Base-by-base conservation (phyloP, 2,329 filamentous ascomycete genomes). In the Sporothrix sp. region DNA sequence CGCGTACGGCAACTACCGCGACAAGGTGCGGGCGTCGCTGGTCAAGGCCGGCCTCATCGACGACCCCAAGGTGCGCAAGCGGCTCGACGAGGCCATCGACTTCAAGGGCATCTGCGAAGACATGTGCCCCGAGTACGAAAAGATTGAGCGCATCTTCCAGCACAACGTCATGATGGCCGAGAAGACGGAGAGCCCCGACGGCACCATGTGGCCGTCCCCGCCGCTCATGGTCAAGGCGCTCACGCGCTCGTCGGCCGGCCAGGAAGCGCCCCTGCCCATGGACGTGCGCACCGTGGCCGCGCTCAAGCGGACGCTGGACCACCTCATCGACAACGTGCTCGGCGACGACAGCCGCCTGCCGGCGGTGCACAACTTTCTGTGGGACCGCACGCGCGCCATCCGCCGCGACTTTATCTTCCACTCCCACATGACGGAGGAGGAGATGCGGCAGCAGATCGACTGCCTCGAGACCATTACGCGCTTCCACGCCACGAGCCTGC, bases 381-480 rank as follows among this genome's bases (percentile, higher is more conserved):
- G 82, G 80, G 81, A 85, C 60, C 72, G 82, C 38, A 84, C 81
- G 20, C 71, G 82, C 52, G 80, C 80, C 8, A 79, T 85, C 51
- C 77, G 82, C 21, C 76, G 81, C 54, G 82, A 85, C 60, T 82
- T 85, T 58, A 79, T 79, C 16, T 82, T 84, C 53, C 81, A 85
- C 55, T 81, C 80, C 4, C 73, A 74, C 48, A 72, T 84, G 65
- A 73, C 69, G 3, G 61, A 71, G 2, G 70, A 76, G 2, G 80
- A 84, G 57, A 71, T 80, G 60, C 70, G 68, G 23, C 71, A 75
- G 18, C 73, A 82, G 56, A 71, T 84, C 9, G 80, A 82, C 59
- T 79, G 79, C 33, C 68, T 84, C 20, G 82, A 85, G 60, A 78
- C 75, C 21, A 83, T 85, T 51, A 73, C 78, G 11, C 74, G 82